Conservation (phyloP, 2,329 filamentous ascomycete genomes). For the Aspergillus cejpii region DNA sequence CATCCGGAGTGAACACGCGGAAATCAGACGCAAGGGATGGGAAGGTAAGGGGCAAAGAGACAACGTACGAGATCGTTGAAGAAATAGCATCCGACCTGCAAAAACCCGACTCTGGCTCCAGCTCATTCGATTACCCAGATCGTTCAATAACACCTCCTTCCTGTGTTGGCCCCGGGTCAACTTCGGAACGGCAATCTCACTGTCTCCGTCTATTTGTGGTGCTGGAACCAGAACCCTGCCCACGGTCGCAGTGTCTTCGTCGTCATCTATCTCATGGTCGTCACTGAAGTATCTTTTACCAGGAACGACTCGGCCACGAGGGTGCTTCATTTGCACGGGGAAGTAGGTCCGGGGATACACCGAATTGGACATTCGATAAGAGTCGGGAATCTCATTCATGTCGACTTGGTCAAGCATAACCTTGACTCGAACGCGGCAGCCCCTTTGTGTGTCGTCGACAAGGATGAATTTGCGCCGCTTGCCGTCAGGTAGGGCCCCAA, state of each 20-base stretch:
- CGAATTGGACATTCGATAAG: constrained; percentile 81
- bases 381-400: constrained; percentile 92
- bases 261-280: constrained; percentile 50
- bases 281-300: constrained; percentile 69
- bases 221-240: constrained; percentile 53
- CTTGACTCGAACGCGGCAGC: constrained; percentile 74
- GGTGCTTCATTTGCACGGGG: constrained; percentile 84
- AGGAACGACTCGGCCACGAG: constrained; percentile 63
- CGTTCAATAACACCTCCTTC: constrained; percentile 86
- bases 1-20: background rate
- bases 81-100: constrained; percentile 74
- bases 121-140: constrained; percentile 88
- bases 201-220: constrained; percentile 61
- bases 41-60: background rate
- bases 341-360: constrained; percentile 91
- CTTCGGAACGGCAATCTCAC: constrained; percentile 67
- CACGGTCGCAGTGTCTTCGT: constrained; percentile 30
- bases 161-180: constrained; percentile 62
- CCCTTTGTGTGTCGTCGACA: constrained; percentile 79
- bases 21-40: constrained; percentile 8
- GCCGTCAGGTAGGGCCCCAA: constrained; percentile 78
- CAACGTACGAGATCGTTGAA: constrained; percentile 81
- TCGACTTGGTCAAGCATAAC: constrained; percentile 91
- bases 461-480: constrained; percentile 96
- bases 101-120: constrained; percentile 95